Base-by-base conservation (phyloP, 106 monocot species). In the Amphibolis antarctica region DNA sequence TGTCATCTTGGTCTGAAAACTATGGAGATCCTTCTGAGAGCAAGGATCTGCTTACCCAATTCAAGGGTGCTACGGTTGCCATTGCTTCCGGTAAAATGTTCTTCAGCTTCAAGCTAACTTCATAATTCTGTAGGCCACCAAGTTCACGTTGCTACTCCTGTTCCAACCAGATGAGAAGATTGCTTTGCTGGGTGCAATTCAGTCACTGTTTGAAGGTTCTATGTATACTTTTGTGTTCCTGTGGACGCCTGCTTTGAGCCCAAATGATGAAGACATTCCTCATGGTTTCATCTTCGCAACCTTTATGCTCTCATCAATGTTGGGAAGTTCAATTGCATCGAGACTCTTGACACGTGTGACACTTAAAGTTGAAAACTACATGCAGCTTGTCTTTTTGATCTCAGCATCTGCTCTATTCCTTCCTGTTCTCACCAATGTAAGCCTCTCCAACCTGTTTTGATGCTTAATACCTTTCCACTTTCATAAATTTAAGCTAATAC, bases 161-260 rank as follows among this genome's bases (percentile, higher is more conserved):
- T 30, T 57, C 45, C 46, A 51, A 42, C 63, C 78, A 98, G 96
- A 98, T 83, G 96, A 91, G 67, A 98, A 98, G 59, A 90, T 98
- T 75, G 96, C 90, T 64, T 75, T 98, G 44, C 79, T 98, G 59
- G 96, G 96, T 57, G 96, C 96, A 31, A 98, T 98, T 76, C 96
- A 98, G 49, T 98, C 96, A 59, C 68, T 98, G 12, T 91, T 98
- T 68, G 96, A 98, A 74, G 90, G 90, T 1, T 98, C 96, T 31
- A 98, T 91, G 96, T 98, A 90, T 25, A 90, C 90, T 18, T 90
- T 96, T 82, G 96, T 90, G 21, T 96, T 90, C 78, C 62, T 96
- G 67, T 96, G 90, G 90, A 90, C 96, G 46, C 96, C 90, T 69
- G 96, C 96, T 62, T 67, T 96, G 59, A 90, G 96, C 64, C 90